Conservation (phyloP, 192 early-diverging fungal species). For the Lunasporangiospora selenospora region DNA sequence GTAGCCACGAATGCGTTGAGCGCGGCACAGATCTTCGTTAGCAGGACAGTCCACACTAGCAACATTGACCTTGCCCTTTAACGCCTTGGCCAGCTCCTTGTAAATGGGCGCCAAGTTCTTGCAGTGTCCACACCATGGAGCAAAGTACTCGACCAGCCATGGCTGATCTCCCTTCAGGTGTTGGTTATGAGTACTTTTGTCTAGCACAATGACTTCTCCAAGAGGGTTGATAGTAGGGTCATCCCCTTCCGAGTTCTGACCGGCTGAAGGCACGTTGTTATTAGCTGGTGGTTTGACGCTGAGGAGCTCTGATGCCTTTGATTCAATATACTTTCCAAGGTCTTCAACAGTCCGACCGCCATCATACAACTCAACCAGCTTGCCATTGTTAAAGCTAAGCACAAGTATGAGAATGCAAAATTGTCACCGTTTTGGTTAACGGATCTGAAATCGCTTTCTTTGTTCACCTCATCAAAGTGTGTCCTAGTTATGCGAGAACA, state of each 20-base stretch:
- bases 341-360: conserved; percentile 29
- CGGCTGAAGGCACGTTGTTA: neutral
- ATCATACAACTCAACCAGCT: conserved; percentile 30
- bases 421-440: neutral
- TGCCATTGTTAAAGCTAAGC: conserved; percentile 38
- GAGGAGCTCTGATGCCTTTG: conserved; percentile 5
- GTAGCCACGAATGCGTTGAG: conserved; percentile 79
- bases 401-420: neutral
- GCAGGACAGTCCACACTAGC: conserved; percentile 87
- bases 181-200: conserved; percentile 57
- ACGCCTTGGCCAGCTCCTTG: conserved; percentile 65
- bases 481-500: no score
- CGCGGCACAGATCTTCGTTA: conserved; percentile 62
- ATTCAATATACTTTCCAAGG: conserved; percentile 20
- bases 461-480: no score
- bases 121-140: conserved; percentile 92
- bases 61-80: conserved; percentile 78
- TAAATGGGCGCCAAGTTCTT: conserved; percentile 83
- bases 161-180: conserved; percentile 60
- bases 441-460: neutral
- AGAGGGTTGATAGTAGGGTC: conserved; percentile 45
- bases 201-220: conserved; percentile 66
- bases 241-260: neutral
- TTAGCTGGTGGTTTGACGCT: neutral
- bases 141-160: conserved; percentile 91